phyloP scores from a whole-genome alignment of 176 grass and related monocot species.

The Carex parvula region DNA sequence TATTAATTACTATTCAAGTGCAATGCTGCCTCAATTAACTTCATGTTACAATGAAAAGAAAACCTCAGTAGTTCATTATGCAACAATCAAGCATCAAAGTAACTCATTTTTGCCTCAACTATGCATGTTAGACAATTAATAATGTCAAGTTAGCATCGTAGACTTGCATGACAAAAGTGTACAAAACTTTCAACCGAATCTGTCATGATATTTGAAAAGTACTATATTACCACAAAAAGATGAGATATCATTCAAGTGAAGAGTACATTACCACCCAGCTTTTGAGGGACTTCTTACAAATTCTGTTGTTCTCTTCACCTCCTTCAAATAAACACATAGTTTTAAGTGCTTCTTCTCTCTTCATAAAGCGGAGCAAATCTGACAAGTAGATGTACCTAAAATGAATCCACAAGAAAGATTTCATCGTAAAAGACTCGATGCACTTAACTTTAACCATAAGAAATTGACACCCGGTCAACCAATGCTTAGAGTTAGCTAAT shows the following conservation, averaged over 20 bases:
- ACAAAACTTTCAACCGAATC: neutral
- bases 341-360: constrained; percentile 53
- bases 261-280: constrained; percentile 89
- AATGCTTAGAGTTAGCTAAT: neutral
- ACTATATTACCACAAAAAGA: neutral
- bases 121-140: neutral
- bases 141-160: neutral
- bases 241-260: neutral
- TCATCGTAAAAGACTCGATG: neutral
- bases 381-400: constrained; percentile 77
- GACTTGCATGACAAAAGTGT: neutral
- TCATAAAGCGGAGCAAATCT: constrained; percentile 77
- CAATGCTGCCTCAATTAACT: neutral
- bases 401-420: neutral
- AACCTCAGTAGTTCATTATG: neutral
- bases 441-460: constrained; percentile 6
- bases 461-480: neutral
- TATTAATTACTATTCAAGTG: neutral
- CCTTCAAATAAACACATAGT: constrained; percentile 78
- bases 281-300: constrained; percentile 73
- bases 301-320: constrained; percentile 57
- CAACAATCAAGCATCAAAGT: neutral
- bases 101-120: neutral
- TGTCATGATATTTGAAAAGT: neutral
- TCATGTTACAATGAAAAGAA: neutral